Percentiles rank a stretch among this genome's conserved stretches.
Conservation (phyloP, 306 rosid species). For the Glycyrrhiza uralensis region DNA sequence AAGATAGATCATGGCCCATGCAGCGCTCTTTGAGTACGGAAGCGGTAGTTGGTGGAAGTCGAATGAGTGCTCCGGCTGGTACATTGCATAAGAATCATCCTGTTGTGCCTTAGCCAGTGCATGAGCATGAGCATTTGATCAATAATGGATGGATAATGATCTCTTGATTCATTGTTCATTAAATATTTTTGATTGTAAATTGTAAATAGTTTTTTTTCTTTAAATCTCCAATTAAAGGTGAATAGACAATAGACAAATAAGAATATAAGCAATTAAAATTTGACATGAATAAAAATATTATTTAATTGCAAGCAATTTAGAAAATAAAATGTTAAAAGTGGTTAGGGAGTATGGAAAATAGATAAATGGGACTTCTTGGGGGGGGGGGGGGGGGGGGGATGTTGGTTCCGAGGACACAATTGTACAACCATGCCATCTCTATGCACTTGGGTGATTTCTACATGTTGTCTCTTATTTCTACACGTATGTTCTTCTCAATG, state of each 20-base stretch:
- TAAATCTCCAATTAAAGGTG: background rate
- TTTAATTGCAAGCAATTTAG: background rate
- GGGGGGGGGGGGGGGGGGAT: too few species aligned
- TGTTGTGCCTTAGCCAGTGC: background rate
- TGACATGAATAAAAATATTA: background rate
- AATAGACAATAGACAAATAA: slow-evolving; percentile 4
- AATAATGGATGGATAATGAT: background rate
- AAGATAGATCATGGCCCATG: slow-evolving; percentile 14
- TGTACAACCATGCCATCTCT: too few species aligned
- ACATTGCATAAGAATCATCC: slow-evolving; percentile 16
- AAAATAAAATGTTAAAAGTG: too few species aligned
- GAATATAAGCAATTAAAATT: background rate
- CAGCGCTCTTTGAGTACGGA: slow-evolving; percentile 16
- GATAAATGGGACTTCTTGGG: too few species aligned
- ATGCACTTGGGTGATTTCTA: too few species aligned
- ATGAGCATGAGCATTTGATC: background rate
- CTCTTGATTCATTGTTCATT: slow-evolving; percentile 8
- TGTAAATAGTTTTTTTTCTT: background rate
- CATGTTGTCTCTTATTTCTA: too few species aligned
- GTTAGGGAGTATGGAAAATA: too few species aligned
- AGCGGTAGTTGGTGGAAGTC: slow-evolving; percentile 19
- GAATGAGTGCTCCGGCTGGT: background rate
- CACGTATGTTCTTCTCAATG: too few species aligned
- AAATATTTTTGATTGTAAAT: background rate
- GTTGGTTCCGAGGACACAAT: too few species aligned